Evolutionary conservation across 176 grass and related monocot genomes (phyloP), one percentile per base, ranked within the genome.

Genomic region (Zoysia pacifica): DNA sequence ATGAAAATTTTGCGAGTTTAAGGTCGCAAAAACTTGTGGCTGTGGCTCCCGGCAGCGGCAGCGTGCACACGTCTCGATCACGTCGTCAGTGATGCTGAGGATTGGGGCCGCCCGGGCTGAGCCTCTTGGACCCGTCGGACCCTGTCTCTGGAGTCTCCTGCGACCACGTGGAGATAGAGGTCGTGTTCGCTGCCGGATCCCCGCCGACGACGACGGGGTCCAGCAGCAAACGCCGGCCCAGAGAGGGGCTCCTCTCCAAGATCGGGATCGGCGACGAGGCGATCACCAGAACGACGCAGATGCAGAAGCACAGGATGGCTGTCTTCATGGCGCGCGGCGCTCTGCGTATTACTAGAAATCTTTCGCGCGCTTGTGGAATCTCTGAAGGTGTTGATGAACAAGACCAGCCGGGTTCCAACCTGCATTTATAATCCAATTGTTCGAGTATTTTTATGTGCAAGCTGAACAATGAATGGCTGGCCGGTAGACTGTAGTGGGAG

Each of bases 41-140:
- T 5, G 37, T 11, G 37, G 15, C 48, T n/a, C 48, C 40, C 11
- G 62, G 6, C 5, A 67, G 12, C 2, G 20, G 0, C 37, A 9
- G 9, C 0, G 3, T 14, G 67, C 55, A 28, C 28, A 28, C 0
- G 28, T 28, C 28, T 28, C 28, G 48, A 39, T 20, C 38, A n/a
- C 9, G 77, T 28, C 28, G 28, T 88, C 55, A 88, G 55, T 88
- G 86, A 69, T 88, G 86, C 81, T 88, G 81, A 5, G 86, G 86
- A 6, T 88, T 88, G 37, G 86, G 55, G 4, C 81, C 86, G 4
- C 80, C 81, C 0, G 90, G 90, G 81, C 87, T 89, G 46, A 93
- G 67, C 60, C 90, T 86, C 68, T 89, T 92, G 0, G 86, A 84
- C 63, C 70, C 71, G 42, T 84, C 81, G 39, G 7, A 61, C 5